Percentiles rank a stretch among this genome's conserved stretches.
phyloP scores from a whole-genome alignment of 306 rosid genomes.

The Nissolia schottii region DNA sequence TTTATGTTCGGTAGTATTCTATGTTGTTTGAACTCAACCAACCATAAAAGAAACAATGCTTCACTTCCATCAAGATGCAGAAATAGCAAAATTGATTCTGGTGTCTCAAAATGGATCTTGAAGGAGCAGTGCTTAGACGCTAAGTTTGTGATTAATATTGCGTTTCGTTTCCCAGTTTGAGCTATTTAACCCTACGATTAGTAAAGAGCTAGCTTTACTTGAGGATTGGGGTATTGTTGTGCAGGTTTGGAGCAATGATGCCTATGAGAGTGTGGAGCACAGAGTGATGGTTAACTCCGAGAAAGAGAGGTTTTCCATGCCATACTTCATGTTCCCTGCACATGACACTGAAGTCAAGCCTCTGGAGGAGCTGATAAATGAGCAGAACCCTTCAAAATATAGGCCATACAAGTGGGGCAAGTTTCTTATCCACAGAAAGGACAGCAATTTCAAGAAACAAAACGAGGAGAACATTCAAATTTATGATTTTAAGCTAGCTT shows the following conservation, averaged over 20 bases:
- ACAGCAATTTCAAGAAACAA: slow-evolving; percentile 41
- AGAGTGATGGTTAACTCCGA: slow-evolving; percentile 51
- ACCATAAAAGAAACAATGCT: too few species aligned
- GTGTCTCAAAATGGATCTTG: too few species aligned
- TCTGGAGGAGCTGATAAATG: slow-evolving; percentile 42
- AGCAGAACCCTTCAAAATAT: slow-evolving; percentile 43
- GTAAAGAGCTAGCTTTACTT: not conserved
- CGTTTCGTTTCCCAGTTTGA: not conserved
- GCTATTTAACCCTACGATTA: not conserved
- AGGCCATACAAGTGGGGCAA: slow-evolving; percentile 59
- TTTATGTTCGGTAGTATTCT: too few species aligned
- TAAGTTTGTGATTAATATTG: too few species aligned
- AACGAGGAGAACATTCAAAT: slow-evolving; percentile 49
- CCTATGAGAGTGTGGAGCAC: slow-evolving; percentile 64
- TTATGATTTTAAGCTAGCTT: slow-evolving; percentile 28
- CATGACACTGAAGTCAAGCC: slow-evolving; percentile 47
- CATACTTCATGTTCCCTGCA: slow-evolving; percentile 50
- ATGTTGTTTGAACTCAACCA: too few species aligned
- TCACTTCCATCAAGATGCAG: too few species aligned
- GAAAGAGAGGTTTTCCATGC: slow-evolving; percentile 50
- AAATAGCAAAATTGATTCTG: too few species aligned
- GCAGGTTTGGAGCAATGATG: slow-evolving; percentile 81
- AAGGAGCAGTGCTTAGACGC: too few species aligned
- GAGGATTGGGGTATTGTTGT: not conserved
- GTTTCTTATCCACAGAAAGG: slow-evolving; percentile 27